Percentiles rank a stretch among this genome's conserved stretches.
phyloP scores from a whole-genome alignment of 495 filamentous ascomycete genomes.

The Penicillium arizonense region DNA sequence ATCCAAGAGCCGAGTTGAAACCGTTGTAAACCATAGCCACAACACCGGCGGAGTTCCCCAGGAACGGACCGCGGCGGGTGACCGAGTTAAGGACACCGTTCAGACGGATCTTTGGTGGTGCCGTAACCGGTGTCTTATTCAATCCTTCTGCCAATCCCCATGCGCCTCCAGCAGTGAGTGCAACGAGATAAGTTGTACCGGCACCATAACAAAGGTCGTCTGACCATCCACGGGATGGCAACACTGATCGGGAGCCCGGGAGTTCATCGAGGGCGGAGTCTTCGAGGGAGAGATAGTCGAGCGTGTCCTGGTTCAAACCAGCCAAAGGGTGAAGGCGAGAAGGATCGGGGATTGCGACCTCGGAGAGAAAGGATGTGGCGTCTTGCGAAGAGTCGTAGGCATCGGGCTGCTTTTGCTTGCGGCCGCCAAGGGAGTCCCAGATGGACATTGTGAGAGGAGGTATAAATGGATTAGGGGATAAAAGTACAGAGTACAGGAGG shows the following conservation, averaged over 20 bases:
- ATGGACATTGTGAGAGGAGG: conserved; percentile 59
- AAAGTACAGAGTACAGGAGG: conserved; percentile 27
- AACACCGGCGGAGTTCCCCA: conserved; percentile 93
- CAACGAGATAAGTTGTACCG: conserved; percentile 86
- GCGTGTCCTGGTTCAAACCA: conserved; percentile 83
- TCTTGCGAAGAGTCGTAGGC: conserved; percentile 74
- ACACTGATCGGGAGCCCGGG: conserved; percentile 78
- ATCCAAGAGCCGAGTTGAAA: conserved; percentile 87
- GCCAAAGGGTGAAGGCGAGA: conserved; percentile 89
- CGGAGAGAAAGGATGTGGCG: conserved; percentile 76
- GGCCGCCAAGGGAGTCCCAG: conserved; percentile 86
- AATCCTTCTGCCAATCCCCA: conserved; percentile 92
- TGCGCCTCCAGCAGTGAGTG: conserved; percentile 78
- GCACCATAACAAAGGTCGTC: conserved; percentile 98
- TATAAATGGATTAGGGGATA: conserved; percentile 8
- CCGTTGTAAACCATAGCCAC: conserved; percentile 94
- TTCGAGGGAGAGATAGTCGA: conserved; percentile 93
- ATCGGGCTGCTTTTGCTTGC: conserved; percentile 64
- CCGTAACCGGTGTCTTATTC: conserved; percentile 63
- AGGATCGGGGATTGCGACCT: conserved; percentile 73
- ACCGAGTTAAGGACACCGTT: conserved; percentile 93
- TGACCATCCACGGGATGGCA: conserved; percentile 94
- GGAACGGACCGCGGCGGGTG: conserved; percentile 89
- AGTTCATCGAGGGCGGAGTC: conserved; percentile 84
- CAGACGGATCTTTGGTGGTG: conserved; percentile 84